These are phyloP conservation scores for Auriscalpium vulgare DNA, from an alignment of 768 basidiomycete genomes.

Conservation along the genomic window DNA sequence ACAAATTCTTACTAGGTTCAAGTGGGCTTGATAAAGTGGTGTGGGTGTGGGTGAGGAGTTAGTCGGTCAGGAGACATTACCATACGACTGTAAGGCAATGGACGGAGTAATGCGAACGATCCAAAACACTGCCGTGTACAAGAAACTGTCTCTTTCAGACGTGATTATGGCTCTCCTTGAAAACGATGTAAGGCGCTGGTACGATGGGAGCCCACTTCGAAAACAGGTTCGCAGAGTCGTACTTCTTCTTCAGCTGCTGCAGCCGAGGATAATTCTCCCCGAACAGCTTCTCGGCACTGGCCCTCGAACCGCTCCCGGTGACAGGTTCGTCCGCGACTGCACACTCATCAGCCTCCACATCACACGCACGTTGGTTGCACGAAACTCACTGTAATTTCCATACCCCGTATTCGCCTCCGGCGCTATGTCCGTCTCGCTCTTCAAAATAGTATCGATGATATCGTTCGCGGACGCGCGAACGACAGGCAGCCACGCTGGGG, in stretches of 20 bases:
- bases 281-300: conserved; percentile 27
- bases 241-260: conserved; percentile 33
- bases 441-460: background rate
- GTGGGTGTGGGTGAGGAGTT: too few relatives aligned
- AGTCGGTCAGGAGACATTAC: too few relatives aligned
- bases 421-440: conserved; percentile 6
- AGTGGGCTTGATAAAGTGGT: too few relatives aligned
- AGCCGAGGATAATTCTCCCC: conserved; percentile 33
- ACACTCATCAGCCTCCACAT: background rate
- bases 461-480: conserved; percentile 1
- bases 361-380: background rate
- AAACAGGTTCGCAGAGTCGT: conserved; percentile 37
- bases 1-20: too few relatives aligned
- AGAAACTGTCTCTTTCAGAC: too few relatives aligned
- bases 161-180: too few relatives aligned
- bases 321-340: background rate
- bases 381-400: conserved; percentile 12
- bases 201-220: conserved; percentile 39
- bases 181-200: conserved; percentile 12
- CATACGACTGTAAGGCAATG: too few relatives aligned
- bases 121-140: too few relatives aligned
- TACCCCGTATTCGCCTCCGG: conserved; percentile 5
- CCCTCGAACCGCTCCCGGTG: background rate
- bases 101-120: too few relatives aligned
- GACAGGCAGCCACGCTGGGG: background rate